phyloP scores from a whole-genome alignment of 225 moss, liverwort and hornwort species.

The Bryoerythrophyllum caledonicum region DNA sequence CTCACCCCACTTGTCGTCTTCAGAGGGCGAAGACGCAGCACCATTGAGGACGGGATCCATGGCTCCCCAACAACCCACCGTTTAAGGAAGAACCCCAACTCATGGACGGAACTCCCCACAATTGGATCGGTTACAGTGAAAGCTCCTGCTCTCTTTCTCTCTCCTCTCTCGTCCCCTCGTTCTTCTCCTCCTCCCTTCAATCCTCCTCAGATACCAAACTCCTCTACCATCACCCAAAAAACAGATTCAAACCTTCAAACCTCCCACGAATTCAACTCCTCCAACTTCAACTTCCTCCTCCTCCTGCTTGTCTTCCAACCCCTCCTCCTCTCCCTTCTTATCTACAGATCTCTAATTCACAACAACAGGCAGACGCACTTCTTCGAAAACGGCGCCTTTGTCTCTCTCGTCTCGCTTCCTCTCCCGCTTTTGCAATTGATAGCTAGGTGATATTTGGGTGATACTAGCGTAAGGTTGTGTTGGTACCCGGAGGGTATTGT shows the following conservation, averaged over 20 bases:
- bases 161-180: neutral
- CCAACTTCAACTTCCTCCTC: neutral
- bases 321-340: constrained; percentile 18
- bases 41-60: constrained; percentile 68
- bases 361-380: neutral
- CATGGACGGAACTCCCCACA: constrained; percentile 48
- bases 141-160: constrained; percentile 13
- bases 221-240: no score
- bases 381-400: constrained; percentile 25
- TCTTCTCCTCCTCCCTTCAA: neutral
- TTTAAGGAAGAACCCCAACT: constrained; percentile 52
- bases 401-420: neutral
- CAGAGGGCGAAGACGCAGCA: constrained; percentile 55
- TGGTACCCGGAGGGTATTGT: neutral
- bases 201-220: no score
- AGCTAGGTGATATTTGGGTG: no score
- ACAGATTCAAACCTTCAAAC: neutral
- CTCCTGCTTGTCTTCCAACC: neutral
- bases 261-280: neutral
- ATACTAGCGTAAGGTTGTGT: neutral
- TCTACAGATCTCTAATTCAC: constrained; percentile 25
- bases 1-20: constrained; percentile 72
- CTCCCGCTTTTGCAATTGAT: neutral
- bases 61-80: constrained; percentile 51
- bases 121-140: constrained; percentile 41